Percentiles rank a stretch among this genome's conserved stretches.
Conservation (phyloP, 2,329 filamentous ascomycete species). For the Botrytis medusae region DNA sequence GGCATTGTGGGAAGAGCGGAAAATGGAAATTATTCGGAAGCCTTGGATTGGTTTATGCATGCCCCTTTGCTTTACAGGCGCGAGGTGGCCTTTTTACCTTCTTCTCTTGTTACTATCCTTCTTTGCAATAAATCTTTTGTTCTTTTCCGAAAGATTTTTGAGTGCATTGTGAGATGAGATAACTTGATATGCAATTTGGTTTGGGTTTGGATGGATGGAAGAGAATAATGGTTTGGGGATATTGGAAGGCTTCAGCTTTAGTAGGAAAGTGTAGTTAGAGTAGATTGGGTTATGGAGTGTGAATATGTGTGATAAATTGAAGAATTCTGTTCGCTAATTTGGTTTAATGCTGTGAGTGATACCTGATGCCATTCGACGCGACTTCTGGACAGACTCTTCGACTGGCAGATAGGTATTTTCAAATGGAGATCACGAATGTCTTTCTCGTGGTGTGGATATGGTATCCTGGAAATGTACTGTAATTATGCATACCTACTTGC, state of each 20-base stretch:
- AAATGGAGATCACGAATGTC: not conserved
- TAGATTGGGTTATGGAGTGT: slow-evolving; percentile 10
- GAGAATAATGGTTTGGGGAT: not conserved
- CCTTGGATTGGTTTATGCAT: slow-evolving; percentile 18
- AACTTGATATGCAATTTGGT: slow-evolving; percentile 24
- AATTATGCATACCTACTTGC: slow-evolving; percentile 12
- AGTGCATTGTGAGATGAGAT: slow-evolving; percentile 23
- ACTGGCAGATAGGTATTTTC: not conserved
- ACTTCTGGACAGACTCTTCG: not conserved
- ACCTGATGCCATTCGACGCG: not conserved
- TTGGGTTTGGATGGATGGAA: not conserved
- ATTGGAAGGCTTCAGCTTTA: not conserved
- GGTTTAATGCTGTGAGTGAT: not conserved
- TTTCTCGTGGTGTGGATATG: not conserved
- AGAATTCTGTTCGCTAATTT: not conserved
- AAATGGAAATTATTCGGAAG: slow-evolving; percentile 11
- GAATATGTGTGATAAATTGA: slow-evolving; percentile 6
- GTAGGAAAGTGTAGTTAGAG: slow-evolving; percentile 21
- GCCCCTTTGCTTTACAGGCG: slow-evolving; percentile 14
- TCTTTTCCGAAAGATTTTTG: slow-evolving; percentile 21
- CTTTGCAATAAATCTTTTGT: not conserved
- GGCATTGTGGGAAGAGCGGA: not conserved
- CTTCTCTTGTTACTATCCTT: slow-evolving; percentile 22
- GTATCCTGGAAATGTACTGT: slow-evolving; percentile 16
- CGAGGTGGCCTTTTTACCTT: slow-evolving; percentile 23